These are phyloP conservation scores for Botrytis cinerea DNA, from an alignment of 2,329 filamentous ascomycete genomes.

Conservation along the genomic window DNA sequence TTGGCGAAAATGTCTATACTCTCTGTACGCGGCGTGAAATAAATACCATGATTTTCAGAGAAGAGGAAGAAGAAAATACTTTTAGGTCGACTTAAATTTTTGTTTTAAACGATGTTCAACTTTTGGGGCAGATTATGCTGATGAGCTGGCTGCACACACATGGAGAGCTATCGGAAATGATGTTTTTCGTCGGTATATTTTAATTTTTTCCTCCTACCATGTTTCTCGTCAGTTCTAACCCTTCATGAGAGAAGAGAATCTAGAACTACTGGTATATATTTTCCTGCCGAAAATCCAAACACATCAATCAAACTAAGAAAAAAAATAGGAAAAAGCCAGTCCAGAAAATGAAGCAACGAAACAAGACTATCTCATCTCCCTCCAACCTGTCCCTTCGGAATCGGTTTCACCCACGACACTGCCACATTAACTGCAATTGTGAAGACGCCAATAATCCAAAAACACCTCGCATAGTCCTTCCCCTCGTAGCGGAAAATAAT, in stretches of 20 bases:
- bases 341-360: not conserved
- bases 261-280: not conserved
- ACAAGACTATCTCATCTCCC: slow-evolving; percentile 37
- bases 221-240: not conserved
- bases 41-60: not conserved
- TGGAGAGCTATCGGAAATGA: too few relatives aligned
- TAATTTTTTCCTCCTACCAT: not conserved
- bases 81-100: not conserved
- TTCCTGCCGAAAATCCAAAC: not conserved
- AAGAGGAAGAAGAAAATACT: not conserved
- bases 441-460: slow-evolving; percentile 83
- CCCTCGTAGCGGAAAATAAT: slow-evolving; percentile 74
- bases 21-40: not conserved
- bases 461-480: slow-evolving; percentile 65
- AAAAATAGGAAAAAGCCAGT: too few relatives aligned
- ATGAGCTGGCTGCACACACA: not conserved
- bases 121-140: not conserved
- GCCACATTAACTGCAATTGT: slow-evolving; percentile 68
- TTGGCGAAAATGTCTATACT: not conserved
- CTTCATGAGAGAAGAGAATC: not conserved
- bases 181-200: not conserved
- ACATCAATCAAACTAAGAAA: not conserved
- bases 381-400: slow-evolving; percentile 56
- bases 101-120: not conserved
- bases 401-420: slow-evolving; percentile 62